Base-by-base conservation (phyloP, 495 filamentous ascomycete genomes). In the Acidomyces sp. region DNA sequence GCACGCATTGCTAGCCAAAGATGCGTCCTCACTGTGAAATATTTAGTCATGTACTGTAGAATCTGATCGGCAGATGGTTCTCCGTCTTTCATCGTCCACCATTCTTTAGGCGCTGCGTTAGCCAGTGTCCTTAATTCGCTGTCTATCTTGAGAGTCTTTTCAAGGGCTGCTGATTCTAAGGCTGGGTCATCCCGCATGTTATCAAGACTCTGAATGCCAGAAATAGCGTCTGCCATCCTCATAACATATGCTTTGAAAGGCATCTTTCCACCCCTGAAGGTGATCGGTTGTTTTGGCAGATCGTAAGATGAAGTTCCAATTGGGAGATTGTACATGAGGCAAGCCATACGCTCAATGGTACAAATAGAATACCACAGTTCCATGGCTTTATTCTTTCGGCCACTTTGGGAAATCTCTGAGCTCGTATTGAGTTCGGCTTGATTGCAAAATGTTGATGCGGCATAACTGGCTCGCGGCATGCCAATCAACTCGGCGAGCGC, bases 401-500 rank as follows among this genome's bases (percentile, higher is more conserved):
- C 22, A 27, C 37, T 26, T 27, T 22, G 22, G 22, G 24, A 20
- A 29, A n/a, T 29, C 20, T 20, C 10, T n/a, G n/a, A n/a, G n/a
- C n/a, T n/a, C n/a, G n/a, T n/a, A n/a, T n/a, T n/a, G n/a, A n/a
- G n/a, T n/a, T n/a, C 37, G 16, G 37, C 26, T 39, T 20, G 37
- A 31, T 18, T 20, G 13, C 6, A 5, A 9, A 26, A 39, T 10
- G 37, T 16, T 6, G 20, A 11, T 10, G 5, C 37, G 22, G 37
- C 26, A 39, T n/a, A n/a, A n/a, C n/a, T n/a, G n/a, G 37, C 37
- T 9, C 37, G 37, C 10, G 37, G 37, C 16, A 39, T 11, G 5
- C 37, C 37, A 39, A 39, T 26, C 12, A 39, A 27, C 22, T 39
- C 37, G 20, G 37, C 37, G 37, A 39, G 37, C 16, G 37, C 37